Percentiles rank a stretch among this genome's conserved stretches.
Evolutionary conservation across 2,329 filamentous ascomycete genomes (phyloP).

Genomic region (Aspergillus amoenus): DNA sequence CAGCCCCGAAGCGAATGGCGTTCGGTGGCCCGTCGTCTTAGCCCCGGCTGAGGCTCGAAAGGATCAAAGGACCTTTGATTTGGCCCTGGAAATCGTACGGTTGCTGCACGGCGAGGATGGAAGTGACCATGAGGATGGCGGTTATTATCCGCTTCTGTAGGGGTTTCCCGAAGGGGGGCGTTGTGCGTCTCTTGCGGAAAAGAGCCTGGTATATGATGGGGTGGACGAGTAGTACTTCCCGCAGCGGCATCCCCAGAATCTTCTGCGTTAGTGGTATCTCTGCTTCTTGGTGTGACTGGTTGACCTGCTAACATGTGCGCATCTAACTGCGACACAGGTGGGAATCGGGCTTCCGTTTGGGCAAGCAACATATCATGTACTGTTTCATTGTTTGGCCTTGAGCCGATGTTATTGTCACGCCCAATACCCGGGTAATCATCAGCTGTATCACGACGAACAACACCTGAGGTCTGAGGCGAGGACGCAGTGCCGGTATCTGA

Average conservation of each 20-base stretch:
- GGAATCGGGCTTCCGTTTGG: conserved; percentile 31
- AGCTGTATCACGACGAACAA: not conserved
- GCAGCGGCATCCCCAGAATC: not conserved
- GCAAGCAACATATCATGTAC: conserved; percentile 20
- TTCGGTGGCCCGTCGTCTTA: conserved; percentile 33
- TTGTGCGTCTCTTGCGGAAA: conserved; percentile 16
- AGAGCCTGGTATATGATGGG: conserved; percentile 9
- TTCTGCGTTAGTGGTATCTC: not conserved
- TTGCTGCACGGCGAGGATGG: conserved; percentile 6
- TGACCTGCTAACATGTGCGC: conserved; percentile 29
- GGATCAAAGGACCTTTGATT: conserved; percentile 4
- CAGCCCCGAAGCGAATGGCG: conserved; percentile 19
- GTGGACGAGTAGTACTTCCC: not conserved
- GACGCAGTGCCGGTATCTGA: not conserved
- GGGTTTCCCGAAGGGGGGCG: not conserved
- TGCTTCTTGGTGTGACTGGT: not conserved
- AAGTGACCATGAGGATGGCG: not conserved
- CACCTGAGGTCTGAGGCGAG: conserved; percentile 2
- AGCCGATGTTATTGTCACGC: not conserved
- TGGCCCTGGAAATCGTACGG: conserved; percentile 4
- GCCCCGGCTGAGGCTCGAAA: conserved; percentile 17
- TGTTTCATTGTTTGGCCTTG: not conserved
- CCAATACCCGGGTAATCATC: not conserved
- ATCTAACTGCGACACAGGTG: conserved; percentile 40
- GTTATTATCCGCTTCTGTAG: not conserved